Conservation (phyloP, 805 yeast genomes). For the Saturnispora bothae region DNA sequence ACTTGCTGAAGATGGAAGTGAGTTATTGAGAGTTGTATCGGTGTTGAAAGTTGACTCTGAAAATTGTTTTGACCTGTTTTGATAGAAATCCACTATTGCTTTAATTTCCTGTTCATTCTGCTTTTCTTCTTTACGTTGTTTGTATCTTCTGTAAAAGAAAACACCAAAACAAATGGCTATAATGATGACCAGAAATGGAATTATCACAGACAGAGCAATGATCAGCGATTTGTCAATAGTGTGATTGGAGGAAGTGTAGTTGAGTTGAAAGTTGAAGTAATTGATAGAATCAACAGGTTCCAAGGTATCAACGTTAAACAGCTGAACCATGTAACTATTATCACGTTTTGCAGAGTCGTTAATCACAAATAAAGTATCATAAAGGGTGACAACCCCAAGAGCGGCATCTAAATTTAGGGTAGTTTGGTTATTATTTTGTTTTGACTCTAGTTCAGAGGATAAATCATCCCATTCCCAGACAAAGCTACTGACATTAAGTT, state of each 20-base stretch:
- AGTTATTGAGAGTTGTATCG: constrained; percentile 6
- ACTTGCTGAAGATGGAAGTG: constrained; percentile 6
- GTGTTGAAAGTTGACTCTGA: constrained; percentile 19
- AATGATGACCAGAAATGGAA: constrained; percentile 32
- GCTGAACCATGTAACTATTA: constrained; percentile 25
- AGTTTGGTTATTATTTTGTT: constrained; percentile 16
- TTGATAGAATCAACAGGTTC: constrained; percentile 25
- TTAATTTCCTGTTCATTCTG: constrained; percentile 23
- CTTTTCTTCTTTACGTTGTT: constrained; percentile 19
- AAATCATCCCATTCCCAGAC: constrained; percentile 35
- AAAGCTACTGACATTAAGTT: constrained; percentile 29
- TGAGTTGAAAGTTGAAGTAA: constrained; percentile 18
- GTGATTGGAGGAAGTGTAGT: constrained; percentile 5
- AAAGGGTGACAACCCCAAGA: constrained; percentile 42
- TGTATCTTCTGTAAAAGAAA: constrained; percentile 22
- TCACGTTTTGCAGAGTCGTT: constrained; percentile 12
- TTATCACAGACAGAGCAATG: constrained; percentile 37
- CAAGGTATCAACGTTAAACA: constrained; percentile 33
- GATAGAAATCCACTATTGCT: constrained; percentile 26
- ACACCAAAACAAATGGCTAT: constrained; percentile 25
- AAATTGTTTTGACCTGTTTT: constrained; percentile 16
- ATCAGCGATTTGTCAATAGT: constrained; percentile 23
- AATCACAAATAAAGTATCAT: constrained; percentile 39
- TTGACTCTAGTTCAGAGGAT: constrained; percentile 19
- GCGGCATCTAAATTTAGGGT: constrained; percentile 21